Base-by-base conservation (phyloP, 192 early-diverging fungal species). In the Umbelopsis sp. region DNA sequence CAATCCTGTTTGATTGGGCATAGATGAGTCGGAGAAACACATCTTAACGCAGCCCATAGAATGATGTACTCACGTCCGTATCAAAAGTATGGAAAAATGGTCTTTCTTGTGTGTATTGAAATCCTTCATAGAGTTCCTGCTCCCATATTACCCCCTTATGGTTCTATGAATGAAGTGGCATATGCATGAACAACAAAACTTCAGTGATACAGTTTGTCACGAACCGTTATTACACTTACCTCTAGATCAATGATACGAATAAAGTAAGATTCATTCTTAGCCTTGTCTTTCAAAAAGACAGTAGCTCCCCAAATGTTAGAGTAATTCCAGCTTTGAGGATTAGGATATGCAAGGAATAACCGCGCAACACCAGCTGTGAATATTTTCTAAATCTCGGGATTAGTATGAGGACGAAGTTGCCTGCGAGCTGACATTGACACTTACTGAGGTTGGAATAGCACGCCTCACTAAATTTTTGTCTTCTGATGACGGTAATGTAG, bases 121-220 rank as follows among this genome's bases (percentile, higher is more conserved):
- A 92, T 51, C 84, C 85, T 71, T 89, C 79, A 75, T 91, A 92
- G 11, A 94, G 71, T 78, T 94, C 92, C 75, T 94, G 92, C 73
- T 94, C 92, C 92, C 92, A 94, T 32, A 91, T 74, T 36, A 92
- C 82, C n/a, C 85, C 82, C 45, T 77, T 76, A 52, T 86, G 75
- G 25, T 77, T 77, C 81, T 82, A 12, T 65, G 41, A 16, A 14
- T 12, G n/a, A n/a, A n/a, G n/a, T n/a, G n/a, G n/a, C 11, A 31
- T 22, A 31, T 45, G 10, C 22, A 22, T 66, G 22, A 4, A 32
- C 24, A 4, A 17, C 21, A 9, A 0, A n/a, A 10, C 34, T 11
- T 44, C 0, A 14, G 22, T 32, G 10, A 12, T 3, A 38, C 16
- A 2, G 9, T 0, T 52, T 14, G 17, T 10, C 43, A 12, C 6